Base-by-base conservation (phyloP, 1,139 yeast species). In the Yamadazyma epiphylla region DNA sequence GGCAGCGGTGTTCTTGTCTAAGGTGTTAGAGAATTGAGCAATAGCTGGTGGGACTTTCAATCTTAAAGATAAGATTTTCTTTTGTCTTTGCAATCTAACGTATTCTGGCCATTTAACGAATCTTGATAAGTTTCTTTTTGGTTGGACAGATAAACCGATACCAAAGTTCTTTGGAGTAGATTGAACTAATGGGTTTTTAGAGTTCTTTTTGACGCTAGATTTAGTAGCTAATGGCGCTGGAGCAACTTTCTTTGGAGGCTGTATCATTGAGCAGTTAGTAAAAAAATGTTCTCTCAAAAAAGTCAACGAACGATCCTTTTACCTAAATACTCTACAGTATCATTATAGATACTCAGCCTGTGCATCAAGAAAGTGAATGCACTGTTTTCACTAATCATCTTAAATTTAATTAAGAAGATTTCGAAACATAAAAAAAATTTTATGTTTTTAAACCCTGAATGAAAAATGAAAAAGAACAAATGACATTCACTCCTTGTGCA, bases 91-190 rank as follows among this genome's bases (percentile, higher is more conserved):
- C 43, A 63, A 74, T 75, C 94, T 85, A 53, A 87, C 89, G 68
- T 87, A 86, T 70, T 82, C 89, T 64, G 97, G 97, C 96, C 97
- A 89, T 73, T 84, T 89, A 61, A 89, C 96, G 66, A 84, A 88
- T 72, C 96, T 86, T 47, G 94, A 73, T 60, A 89, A 80, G 85
- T 89, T 84, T 74, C 94, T 82, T 78, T 82, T 86, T 74, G 96
- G 96, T 70, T 89, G 96, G 51, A 88, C 60, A 49, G 80, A 72
- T 76, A 87, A 96, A 59, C 98, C 98, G 58, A 91, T 82, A 72
- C 97, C 97, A 60, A 83, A 89, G 77, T 80, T 83, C 74, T 83
- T 84, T 69, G 96, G 94, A 46, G 88, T 76, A 47, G 94, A 69
- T 64, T 84, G 94, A 23, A 51, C 33, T 49, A 68, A 59, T 33